Evolutionary conservation across 2,329 filamentous ascomycete species (phyloP).

Genomic region (Fusarium concolor): DNA sequence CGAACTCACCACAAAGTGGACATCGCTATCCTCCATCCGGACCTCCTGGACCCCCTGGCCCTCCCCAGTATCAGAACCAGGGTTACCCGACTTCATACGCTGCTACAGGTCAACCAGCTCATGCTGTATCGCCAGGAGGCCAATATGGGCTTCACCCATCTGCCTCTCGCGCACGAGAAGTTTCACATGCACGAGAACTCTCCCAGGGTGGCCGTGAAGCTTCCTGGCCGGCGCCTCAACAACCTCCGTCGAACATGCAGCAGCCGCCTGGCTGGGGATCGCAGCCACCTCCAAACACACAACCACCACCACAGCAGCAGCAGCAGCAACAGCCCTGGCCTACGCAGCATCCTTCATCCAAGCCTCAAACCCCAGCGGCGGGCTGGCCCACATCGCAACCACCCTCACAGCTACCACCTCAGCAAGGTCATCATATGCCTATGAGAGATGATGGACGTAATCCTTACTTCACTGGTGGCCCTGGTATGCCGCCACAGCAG

Average conservation of each 20-base stretch:
- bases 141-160: slow-evolving; percentile 65
- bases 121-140: slow-evolving; percentile 64
- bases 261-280: slow-evolving; percentile 48
- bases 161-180: slow-evolving; percentile 58
- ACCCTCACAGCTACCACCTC: slow-evolving; percentile 50
- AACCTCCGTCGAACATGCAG: slow-evolving; percentile 39
- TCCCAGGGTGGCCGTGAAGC: slow-evolving; percentile 53
- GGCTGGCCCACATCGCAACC: slow-evolving; percentile 52
- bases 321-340: slow-evolving; percentile 50
- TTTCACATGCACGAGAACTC: slow-evolving; percentile 54
- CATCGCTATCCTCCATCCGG: slow-evolving; percentile 60
- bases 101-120: slow-evolving; percentile 51
- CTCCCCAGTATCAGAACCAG: slow-evolving; percentile 58
- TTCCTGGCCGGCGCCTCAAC: slow-evolving; percentile 50
- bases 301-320: slow-evolving; percentile 50
- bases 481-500: slow-evolving; percentile 44
- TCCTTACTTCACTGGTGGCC: slow-evolving; percentile 51
- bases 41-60: slow-evolving; percentile 54
- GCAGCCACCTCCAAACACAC: slow-evolving; percentile 48
- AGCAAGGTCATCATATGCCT: slow-evolving; percentile 50
- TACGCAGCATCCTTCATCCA: slow-evolving; percentile 49
- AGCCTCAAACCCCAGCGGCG: slow-evolving; percentile 51
- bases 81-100: slow-evolving; percentile 59
- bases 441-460: slow-evolving; percentile 55
- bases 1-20: slow-evolving; percentile 61